Conservation (phyloP, 345 rosid species). For the Geranium rotundifolium region DNA sequence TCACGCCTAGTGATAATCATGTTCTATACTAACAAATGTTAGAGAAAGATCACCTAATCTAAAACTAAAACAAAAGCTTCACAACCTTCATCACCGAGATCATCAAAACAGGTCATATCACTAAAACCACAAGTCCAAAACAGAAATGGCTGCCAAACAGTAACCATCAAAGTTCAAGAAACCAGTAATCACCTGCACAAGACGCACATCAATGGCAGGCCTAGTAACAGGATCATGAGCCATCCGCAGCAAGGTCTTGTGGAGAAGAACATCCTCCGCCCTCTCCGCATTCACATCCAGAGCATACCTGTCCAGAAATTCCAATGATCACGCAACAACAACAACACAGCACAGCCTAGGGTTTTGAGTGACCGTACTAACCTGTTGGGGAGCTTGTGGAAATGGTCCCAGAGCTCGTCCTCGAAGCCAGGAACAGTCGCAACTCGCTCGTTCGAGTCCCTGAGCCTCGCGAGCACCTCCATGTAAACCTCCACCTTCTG, state of each 20-base stretch:
- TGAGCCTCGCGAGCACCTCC: constrained; percentile 37
- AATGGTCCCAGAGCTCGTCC: constrained; percentile 55
- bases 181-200: constrained; percentile 28
- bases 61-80: neutral
- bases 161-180: constrained; percentile 3
- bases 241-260: constrained; percentile 40
- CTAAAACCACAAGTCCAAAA: neutral
- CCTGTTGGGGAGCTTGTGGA: constrained; percentile 45
- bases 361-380: constrained; percentile 5
- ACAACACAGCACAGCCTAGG: neutral
- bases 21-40: neutral
- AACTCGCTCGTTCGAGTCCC: constrained; percentile 26
- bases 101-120: neutral
- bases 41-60: neutral
- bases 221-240: constrained; percentile 39
- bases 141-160: neutral
- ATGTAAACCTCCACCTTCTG: constrained; percentile 35
- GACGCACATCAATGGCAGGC: constrained; percentile 58
- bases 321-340: neutral
- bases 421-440: constrained; percentile 34
- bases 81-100: neutral
- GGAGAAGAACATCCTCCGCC: constrained; percentile 57
- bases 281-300: constrained; percentile 52
- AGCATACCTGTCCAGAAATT: constrained; percentile 33
- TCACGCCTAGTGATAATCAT: neutral